A percentile compares a stretch with the other conserved stretches of the same genome.
These are phyloP conservation scores for Ilex asprella DNA, from an alignment of 257 asterid species.

Conservation along the genomic window DNA sequence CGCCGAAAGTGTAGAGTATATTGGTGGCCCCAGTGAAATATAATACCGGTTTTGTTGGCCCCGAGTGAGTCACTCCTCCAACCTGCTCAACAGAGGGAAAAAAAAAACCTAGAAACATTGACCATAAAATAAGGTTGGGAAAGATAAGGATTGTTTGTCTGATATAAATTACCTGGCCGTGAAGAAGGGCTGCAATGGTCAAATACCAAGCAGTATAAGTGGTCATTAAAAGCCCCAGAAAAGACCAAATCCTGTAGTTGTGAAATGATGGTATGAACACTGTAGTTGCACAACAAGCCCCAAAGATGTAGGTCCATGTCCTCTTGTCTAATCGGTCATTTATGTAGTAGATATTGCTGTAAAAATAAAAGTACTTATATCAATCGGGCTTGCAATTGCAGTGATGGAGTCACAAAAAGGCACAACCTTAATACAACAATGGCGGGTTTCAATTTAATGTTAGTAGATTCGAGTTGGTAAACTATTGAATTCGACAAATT, in stretches of 20 bases:
- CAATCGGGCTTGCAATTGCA: too few relatives aligned
- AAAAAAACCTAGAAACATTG: background rate
- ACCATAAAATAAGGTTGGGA: background rate
- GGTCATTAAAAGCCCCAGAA: constrained; percentile 82
- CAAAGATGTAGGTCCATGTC: constrained; percentile 91
- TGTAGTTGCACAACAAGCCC: constrained; percentile 89
- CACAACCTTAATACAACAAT: too few relatives aligned
- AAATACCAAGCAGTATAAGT: constrained; percentile 91
- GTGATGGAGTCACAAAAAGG: too few relatives aligned
- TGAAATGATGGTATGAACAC: constrained; percentile 84
- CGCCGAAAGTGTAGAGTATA: constrained; percentile 82
- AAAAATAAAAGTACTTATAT: background rate
- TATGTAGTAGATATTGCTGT: constrained; percentile 75
- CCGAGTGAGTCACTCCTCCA: constrained; percentile 53
- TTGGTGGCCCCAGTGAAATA: constrained; percentile 95
- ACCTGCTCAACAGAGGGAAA: constrained; percentile 27
- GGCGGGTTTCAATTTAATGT: too few relatives aligned
- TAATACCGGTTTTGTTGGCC: constrained; percentile 53
- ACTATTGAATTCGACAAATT: too few relatives aligned
- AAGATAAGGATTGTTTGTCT: too few relatives aligned
- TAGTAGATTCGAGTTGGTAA: too few relatives aligned
- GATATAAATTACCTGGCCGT: constrained; percentile 58
- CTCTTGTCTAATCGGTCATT: constrained; percentile 79
- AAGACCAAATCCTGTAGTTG: constrained; percentile 88
- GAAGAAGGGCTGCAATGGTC: constrained; percentile 54